These are phyloP conservation scores for Nemania sp. DNA, from an alignment of 2,329 filamentous ascomycete genomes.

Conservation along the genomic window DNA sequence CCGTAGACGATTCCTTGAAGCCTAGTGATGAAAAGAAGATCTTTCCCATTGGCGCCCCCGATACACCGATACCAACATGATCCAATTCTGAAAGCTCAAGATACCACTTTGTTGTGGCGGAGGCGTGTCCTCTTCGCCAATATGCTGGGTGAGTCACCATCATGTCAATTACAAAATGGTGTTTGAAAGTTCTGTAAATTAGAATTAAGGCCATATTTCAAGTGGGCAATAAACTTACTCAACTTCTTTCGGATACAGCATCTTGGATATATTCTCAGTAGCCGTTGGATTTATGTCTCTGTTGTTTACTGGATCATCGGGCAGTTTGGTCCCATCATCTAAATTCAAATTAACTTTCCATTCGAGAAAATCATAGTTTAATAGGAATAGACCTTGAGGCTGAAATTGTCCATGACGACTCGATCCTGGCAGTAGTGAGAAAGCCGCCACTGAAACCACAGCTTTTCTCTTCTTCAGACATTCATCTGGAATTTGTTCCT, in stretches of 20 bases:
- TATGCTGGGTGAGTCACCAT: not conserved
- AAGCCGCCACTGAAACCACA: not conserved
- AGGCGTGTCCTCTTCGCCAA: not conserved
- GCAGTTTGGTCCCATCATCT: not conserved
- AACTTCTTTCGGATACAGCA: not conserved
- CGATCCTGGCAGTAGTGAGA: not conserved
- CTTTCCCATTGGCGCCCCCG: not conserved
- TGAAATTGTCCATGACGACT: not conserved
- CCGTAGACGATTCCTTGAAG: not conserved
- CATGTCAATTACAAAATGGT: conserved; percentile 1
- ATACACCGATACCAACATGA: not conserved
- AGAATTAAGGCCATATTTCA: not conserved
- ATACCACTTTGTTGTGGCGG: not conserved
- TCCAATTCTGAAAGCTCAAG: not conserved
- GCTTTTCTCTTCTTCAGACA: not conserved
- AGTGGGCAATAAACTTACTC: not conserved
- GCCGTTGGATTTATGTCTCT: not conserved
- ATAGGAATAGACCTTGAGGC: not conserved
- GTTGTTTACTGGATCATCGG: not conserved
- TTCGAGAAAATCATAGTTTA: not conserved
- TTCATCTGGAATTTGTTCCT: not conserved
- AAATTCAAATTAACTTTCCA: not conserved
- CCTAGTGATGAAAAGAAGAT: conserved; percentile 1
- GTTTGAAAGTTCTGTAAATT: conserved; percentile 2
- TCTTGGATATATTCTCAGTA: not conserved